Base-by-base conservation (phyloP, 176 grass and related monocot genomes). In the Zoysia pacifica region DNA sequence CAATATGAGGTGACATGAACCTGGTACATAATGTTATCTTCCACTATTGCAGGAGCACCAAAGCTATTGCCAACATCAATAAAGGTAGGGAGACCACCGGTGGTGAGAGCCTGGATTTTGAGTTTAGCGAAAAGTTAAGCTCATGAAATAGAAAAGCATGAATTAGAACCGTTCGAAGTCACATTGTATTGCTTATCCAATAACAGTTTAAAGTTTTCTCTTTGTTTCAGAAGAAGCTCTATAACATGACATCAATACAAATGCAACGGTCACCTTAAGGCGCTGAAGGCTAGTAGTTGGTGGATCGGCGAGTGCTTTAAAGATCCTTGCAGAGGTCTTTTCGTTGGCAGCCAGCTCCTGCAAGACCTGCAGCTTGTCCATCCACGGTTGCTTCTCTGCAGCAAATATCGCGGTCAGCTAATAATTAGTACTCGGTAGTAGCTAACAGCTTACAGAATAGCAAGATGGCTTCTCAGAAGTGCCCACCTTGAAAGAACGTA, bases 11-110 rank as follows among this genome's bases (percentile, higher is more conserved):
- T 40, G 54, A 81, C 76, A 83, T 68, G 73, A 94, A 98, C 92
- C 95, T 98, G 95, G 83, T 91, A 78, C 75, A 98, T 93, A 75
- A 94, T 88, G 73, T 98, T 98, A 85, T 98, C 95, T 82, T 98
- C 95, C 15, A 93, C 82, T 51, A 98, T 98, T 78, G 95, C 91
- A 49, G 92, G 92, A 77, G 95, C 92, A 55, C 92, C 95, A 77
- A 98, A 98, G 78, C 92, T 98, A 75, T 94, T 94, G 47, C 92
- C 95, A 9, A 98, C 92, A 76, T 98, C 95, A 48, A 98, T 94
- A 85, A 98, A 98, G 67, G 95, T 98, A 68, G 95, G 95, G 50
- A 98, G 95, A 58, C 91, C 95, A 77, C 95, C 95, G 2, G 95
- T 98, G 10, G 90, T 94, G 65, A 98, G 71, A 53, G 89, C 92